phyloP scores from a whole-genome alignment of 1,284 basidiomycete genomes.

The Thelephora terrestris region DNA sequence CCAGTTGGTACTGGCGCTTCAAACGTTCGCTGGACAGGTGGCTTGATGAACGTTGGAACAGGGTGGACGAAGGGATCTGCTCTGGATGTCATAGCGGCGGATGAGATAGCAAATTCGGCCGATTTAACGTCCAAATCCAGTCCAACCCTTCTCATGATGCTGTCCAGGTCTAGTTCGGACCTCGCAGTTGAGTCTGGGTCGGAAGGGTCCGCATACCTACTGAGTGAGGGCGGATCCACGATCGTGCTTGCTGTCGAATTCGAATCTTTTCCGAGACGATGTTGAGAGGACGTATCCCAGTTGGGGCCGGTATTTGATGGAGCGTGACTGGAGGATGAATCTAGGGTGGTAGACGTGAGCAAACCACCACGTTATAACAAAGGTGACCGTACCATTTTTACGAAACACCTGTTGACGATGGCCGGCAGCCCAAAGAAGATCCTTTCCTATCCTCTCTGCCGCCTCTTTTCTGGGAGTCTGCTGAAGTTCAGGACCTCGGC shows the following conservation, averaged over 20 bases:
- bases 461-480: slow-evolving; percentile 55
- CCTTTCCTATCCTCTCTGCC: slow-evolving; percentile 52
- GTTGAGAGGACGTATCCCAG: not conserved
- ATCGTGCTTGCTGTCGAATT: slow-evolving; percentile 53
- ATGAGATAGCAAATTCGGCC: not conserved
- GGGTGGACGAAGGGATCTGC: slow-evolving; percentile 40
- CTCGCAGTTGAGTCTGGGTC: slow-evolving; percentile 11
- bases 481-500: slow-evolving; percentile 29
- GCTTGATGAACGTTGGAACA: slow-evolving; percentile 51
- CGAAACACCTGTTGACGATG: not conserved
- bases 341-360: too few relatives aligned
- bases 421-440: slow-evolving; percentile 45
- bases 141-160: slow-evolving; percentile 43
- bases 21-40: slow-evolving; percentile 17
- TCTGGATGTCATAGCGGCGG: not conserved
- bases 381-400: not conserved
- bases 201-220: slow-evolving; percentile 31
- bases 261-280: slow-evolving; percentile 7
- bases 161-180: slow-evolving; percentile 34
- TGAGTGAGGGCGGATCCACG: slow-evolving; percentile 56
- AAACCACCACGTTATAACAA: too few relatives aligned
- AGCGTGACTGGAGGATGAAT: too few relatives aligned
- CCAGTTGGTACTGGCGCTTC: not conserved
- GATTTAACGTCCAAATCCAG: slow-evolving; percentile 15
- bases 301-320: too few relatives aligned